A percentile compares a stretch with the other conserved stretches of the same genome.
Evolutionary conservation across 495 filamentous ascomycete species (phyloP).

Genomic region (Penicillium alfredii): DNA sequence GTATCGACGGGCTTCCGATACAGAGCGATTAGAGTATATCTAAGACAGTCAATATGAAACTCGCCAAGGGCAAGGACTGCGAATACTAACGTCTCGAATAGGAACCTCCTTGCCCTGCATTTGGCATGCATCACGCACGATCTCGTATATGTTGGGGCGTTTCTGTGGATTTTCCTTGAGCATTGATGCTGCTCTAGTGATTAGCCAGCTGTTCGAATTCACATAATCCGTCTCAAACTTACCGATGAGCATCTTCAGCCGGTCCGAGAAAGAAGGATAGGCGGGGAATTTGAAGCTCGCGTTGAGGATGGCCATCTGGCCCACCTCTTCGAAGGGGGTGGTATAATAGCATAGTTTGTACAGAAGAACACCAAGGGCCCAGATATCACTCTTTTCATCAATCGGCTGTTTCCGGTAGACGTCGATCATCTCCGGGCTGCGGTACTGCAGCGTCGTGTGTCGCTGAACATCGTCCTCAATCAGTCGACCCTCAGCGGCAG

Average conservation of each 20-base stretch:
- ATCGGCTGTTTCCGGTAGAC: constrained; percentile 95
- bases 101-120: constrained; percentile 88
- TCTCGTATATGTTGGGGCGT: constrained; percentile 91
- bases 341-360: constrained; percentile 99
- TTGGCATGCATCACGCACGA: constrained; percentile 72
- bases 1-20: constrained; percentile 56
- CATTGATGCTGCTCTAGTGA: constrained; percentile 66
- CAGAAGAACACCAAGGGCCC: constrained; percentile 90
- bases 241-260: constrained; percentile 88
- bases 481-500: constrained; percentile 75
- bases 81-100: constrained; percentile 77
- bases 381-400: constrained; percentile 98
- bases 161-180: constrained; percentile 74
- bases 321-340: constrained; percentile 95
- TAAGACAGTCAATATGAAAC: constrained; percentile 24
- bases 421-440: constrained; percentile 98
- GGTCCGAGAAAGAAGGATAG: constrained; percentile 84
- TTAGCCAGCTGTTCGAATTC: neutral
- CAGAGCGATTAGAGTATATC: constrained; percentile 75
- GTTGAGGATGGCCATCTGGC: constrained; percentile 96
- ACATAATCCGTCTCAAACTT: constrained; percentile 24
- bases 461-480: constrained; percentile 97
- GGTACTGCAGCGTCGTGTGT: constrained; percentile 94
- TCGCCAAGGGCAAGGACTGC: no score
- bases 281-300: constrained; percentile 88